Conservation (phyloP, 1,139 yeast species). For the Yamadazyma taylorii region DNA sequence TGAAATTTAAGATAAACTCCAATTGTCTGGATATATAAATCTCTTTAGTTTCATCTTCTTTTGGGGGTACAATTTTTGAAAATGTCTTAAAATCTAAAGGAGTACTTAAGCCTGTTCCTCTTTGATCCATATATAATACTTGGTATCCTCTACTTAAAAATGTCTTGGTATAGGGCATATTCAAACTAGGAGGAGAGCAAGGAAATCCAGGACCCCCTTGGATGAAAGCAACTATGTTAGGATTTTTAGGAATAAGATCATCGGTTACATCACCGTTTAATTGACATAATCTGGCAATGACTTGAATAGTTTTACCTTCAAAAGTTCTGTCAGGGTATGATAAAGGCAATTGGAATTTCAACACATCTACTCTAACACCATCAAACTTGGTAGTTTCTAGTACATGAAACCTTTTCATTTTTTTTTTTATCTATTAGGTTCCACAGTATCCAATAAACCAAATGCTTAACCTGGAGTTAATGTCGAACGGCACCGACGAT, state of each 20-base stretch:
- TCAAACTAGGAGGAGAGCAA: constrained; percentile 37
- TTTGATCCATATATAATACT: constrained; percentile 52
- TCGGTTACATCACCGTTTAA: constrained; percentile 20
- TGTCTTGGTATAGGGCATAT: constrained; percentile 35
- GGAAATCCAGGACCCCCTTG: constrained; percentile 66
- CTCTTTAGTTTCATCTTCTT: constrained; percentile 19
- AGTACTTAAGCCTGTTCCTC: constrained; percentile 58
- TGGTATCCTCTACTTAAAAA: constrained; percentile 46
- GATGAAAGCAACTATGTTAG: constrained; percentile 42
- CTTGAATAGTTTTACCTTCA: constrained; percentile 20
- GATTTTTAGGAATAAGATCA: constrained; percentile 24
- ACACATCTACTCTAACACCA: constrained; percentile 28
- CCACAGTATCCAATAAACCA: too few relatives aligned
- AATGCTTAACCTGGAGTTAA: too few relatives aligned
- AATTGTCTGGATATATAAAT: constrained; percentile 27
- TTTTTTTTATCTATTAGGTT: too few relatives aligned
- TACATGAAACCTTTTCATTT: too few relatives aligned
- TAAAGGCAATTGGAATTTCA: constrained; percentile 30
- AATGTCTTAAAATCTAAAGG: constrained; percentile 41
- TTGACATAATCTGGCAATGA: constrained; percentile 38
- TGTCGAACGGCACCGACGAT: too few relatives aligned
- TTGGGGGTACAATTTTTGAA: constrained; percentile 16
- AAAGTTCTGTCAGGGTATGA: constrained; percentile 20
- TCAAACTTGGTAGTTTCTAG: constrained; percentile 30
- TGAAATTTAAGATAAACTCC: constrained; percentile 40